Conservation (phyloP, 495 filamentous ascomycete genomes). For the Choiromyces venosus region DNA sequence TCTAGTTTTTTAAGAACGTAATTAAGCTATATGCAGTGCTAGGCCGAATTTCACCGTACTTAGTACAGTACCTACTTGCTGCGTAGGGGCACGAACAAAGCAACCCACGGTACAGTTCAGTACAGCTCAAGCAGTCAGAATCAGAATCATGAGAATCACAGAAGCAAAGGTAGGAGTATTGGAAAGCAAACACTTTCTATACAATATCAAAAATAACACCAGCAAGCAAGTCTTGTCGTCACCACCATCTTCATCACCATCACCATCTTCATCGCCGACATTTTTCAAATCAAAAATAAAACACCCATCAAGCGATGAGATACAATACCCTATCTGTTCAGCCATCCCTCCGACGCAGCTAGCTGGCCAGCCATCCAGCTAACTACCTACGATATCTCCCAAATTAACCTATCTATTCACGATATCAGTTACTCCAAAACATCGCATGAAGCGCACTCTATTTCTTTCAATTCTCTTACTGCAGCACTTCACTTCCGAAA, state of each 20-base stretch:
- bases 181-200: not conserved
- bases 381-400: not conserved
- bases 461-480: not conserved
- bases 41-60: not conserved
- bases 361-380: not conserved
- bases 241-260: not conserved
- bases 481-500: not conserved
- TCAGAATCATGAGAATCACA: not conserved
- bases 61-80: not conserved
- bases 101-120: not conserved
- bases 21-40: constrained; percentile 3
- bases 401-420: not conserved
- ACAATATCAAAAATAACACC: not conserved
- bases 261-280: not conserved
- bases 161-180: not conserved
- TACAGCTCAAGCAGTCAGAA: not conserved
- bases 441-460: not conserved
- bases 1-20: not conserved
- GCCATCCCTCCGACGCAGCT: not conserved
- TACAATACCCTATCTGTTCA: not conserved
- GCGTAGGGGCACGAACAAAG: not conserved
- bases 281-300: not conserved
- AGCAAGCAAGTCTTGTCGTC: not conserved
- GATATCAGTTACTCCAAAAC: not conserved
- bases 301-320: not conserved